A percentile compares a stretch with the other conserved stretches of the same genome.
Conservation (phyloP, 257 asterid species). For the Solanum lignicaule region DNA sequence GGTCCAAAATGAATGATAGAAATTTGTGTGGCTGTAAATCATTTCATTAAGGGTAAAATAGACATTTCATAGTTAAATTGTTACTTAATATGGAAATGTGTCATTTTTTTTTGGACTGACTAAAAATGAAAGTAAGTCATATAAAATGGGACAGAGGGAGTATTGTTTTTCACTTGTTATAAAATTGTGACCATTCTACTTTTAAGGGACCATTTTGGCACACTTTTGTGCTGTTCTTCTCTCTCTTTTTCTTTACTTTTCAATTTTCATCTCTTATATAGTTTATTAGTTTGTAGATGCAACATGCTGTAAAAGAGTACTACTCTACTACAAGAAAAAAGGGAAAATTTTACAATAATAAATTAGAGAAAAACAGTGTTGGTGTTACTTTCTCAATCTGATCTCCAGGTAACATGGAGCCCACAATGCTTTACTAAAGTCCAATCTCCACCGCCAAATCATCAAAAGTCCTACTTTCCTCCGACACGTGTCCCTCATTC, state of each 20-base stretch:
- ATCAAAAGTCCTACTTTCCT: not conserved
- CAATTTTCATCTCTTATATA: not conserved
- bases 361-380: not conserved
- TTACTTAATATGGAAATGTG: too few relatives aligned
- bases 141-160: too few relatives aligned
- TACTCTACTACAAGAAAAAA: not conserved
- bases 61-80: too few relatives aligned
- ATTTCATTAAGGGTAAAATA: too few relatives aligned
- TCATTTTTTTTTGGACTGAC: too few relatives aligned
- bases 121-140: too few relatives aligned
- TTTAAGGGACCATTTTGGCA: not conserved
- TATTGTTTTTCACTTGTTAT: not conserved
- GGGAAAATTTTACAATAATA: not conserved
- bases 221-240: not conserved
- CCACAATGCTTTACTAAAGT: not conserved
- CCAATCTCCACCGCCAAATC: constrained; percentile 20
- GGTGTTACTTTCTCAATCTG: not conserved
- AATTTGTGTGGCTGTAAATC: too few relatives aligned
- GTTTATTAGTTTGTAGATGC: not conserved
- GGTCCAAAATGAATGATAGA: too few relatives aligned
- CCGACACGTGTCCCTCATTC: constrained; percentile 10
- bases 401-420: not conserved
- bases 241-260: not conserved
- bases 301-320: not conserved
- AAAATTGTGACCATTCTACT: not conserved